Evolutionary conservation across 108 stramenopile genomes (phyloP), one percentile per base, ranked within the genome.

Genomic region (Conticribra weissflogii): DNA sequence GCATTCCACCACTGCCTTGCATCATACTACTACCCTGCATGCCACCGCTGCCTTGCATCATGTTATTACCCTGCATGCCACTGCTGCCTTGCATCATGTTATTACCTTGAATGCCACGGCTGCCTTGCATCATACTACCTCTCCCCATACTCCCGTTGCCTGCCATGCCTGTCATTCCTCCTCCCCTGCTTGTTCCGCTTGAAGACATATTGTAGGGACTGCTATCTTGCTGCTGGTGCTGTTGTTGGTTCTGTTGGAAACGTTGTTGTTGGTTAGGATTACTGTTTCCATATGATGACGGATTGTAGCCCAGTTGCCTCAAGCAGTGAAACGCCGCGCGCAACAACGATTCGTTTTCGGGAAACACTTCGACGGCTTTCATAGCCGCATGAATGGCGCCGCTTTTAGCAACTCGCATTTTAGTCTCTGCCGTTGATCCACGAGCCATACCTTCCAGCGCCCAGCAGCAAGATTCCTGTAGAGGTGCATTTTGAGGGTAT

Each of bases 391-490:
- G 76, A n/a, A 76, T 67, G 14, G 67, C 76, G 21, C 76, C 76
- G 25, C 53, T 36, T 54, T 68, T 61, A 21, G 68, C 76, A 19
- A 68, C 61, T 5, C 63, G 45, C 54, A 69, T 56, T 47, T 69
- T 68, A 46, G 69, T 47, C 16, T 68, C 68, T 29, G 76, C 45
- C 17, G 59, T 33, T 19, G 44, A 54, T 30, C 48, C 55, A 12
- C 68, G 54, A 27, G 68, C 61, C 61, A 76, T 63, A 29, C 59
- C 58, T 52, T 66, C 76, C 34, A 76, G 46, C 18, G 76, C 67
- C 76, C 76, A 76, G 48, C 76, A 76, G 55, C 76, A 76, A 8
- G 76, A 61, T 41, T 76, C 76, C 17, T 69, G 54, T 0, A 76
- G 53, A 25, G 62, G 28, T 12, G 76, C 76, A 58, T 62, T 68